A percentile compares a stretch with the other conserved stretches of the same genome.
These are phyloP conservation scores for Hymenoscyphus fraxineus DNA, from an alignment of 2,329 filamentous ascomycete genomes.

Conservation along the genomic window DNA sequence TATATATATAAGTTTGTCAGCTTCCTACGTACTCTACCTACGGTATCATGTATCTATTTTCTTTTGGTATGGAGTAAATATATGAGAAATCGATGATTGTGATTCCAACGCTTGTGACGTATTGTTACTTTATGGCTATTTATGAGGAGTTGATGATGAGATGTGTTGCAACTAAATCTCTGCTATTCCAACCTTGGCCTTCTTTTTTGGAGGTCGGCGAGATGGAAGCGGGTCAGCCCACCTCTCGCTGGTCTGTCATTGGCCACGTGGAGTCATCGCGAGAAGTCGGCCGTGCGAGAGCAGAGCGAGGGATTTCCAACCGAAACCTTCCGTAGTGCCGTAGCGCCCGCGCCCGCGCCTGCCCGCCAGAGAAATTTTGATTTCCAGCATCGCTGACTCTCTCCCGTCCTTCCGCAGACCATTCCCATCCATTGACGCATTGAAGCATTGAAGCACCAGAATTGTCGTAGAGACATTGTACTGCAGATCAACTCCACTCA, in stretches of 20 bases:
- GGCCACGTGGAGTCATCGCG: background rate
- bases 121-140: background rate
- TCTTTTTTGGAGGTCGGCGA: background rate
- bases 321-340: conserved; percentile 6
- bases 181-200: background rate
- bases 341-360: too few relatives aligned
- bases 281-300: background rate
- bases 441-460: too few relatives aligned
- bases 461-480: conserved; percentile 13
- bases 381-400: conserved; percentile 4
- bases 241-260: background rate
- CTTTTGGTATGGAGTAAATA: background rate
- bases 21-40: background rate
- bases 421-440: conserved; percentile 12
- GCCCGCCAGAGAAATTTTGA: conserved; percentile 9
- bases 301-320: background rate
- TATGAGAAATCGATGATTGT: background rate
- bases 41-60: background rate
- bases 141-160: background rate
- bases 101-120: background rate
- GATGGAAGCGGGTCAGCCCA: background rate
- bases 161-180: background rate
- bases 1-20: too few relatives aligned
- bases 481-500: conserved; percentile 25
- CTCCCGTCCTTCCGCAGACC: conserved; percentile 2